Evolutionary conservation across 768 basidiomycete genomes (phyloP).

Genomic region (Postia placenta): DNA sequence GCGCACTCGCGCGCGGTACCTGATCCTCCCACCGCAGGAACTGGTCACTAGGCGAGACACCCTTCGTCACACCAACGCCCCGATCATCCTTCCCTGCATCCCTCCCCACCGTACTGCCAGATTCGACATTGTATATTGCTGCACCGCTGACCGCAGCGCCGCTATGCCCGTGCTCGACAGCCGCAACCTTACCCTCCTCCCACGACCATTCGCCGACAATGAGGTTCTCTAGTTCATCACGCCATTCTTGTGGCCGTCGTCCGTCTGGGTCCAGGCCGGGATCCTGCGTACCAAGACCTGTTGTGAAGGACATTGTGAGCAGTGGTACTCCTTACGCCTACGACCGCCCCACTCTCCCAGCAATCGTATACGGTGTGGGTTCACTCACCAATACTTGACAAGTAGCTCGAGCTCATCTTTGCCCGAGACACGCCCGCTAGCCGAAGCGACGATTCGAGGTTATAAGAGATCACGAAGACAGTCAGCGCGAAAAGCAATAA

Average conservation of each 20-base stretch:
- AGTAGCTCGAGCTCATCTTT: constrained; percentile 18
- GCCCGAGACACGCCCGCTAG: constrained; percentile 30
- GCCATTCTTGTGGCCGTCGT: constrained; percentile 42
- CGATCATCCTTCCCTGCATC: constrained; percentile 14
- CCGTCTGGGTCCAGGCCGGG: constrained; percentile 45
- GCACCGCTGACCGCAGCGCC: constrained; percentile 24
- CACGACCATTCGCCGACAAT: constrained; percentile 69
- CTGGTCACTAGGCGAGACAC: constrained; percentile 42
- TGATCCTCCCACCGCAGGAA: constrained; percentile 49
- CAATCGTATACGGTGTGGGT: too few relatives aligned
- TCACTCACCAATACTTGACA: constrained; percentile 16
- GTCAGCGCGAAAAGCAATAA: constrained; percentile 62
- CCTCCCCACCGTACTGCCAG: constrained; percentile 7
- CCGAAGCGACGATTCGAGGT: constrained; percentile 60
- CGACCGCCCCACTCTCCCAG: too few relatives aligned
- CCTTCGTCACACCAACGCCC: constrained; percentile 19
- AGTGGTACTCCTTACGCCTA: too few relatives aligned
- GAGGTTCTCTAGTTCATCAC: constrained; percentile 52
- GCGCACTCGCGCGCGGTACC: constrained; percentile 48
- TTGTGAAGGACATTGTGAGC: too few relatives aligned
- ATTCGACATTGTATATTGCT: constrained; percentile 20
- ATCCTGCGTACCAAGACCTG: constrained; percentile 21
- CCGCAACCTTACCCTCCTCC: constrained; percentile 54
- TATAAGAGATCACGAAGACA: constrained; percentile 66
- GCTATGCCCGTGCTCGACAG: constrained; percentile 44